phyloP scores from a whole-genome alignment of 2,329 filamentous ascomycete species.

The Fonsecaea multimorphosa region DNA sequence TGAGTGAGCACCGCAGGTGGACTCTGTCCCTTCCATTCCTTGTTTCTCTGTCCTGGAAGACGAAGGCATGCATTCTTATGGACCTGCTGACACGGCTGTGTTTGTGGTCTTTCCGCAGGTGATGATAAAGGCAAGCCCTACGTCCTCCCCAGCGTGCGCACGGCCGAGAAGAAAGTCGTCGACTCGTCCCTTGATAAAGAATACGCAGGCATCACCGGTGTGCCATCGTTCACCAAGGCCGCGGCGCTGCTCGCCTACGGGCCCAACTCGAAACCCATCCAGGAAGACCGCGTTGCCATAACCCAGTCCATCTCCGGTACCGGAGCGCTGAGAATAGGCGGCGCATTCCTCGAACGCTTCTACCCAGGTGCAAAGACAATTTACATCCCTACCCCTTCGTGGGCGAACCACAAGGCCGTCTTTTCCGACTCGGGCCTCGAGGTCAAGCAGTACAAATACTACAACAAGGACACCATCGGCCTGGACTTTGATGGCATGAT shows the following conservation, averaged over 20 bases:
- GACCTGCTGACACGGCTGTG: neutral
- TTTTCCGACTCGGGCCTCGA: slow-evolving; percentile 91
- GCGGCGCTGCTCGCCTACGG: slow-evolving; percentile 92
- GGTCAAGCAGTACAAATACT: slow-evolving; percentile 97
- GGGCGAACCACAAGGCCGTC: slow-evolving; percentile 97
- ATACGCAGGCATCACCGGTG: slow-evolving; percentile 79
- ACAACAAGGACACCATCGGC: slow-evolving; percentile 97
- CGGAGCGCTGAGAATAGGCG: slow-evolving; percentile 91
- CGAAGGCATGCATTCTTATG: neutral
- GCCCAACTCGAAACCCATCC: slow-evolving; percentile 74
- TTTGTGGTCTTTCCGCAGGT: slow-evolving; percentile 43
- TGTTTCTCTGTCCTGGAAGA: neutral
- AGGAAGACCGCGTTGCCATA: slow-evolving; percentile 78
- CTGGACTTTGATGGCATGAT: slow-evolving; percentile 96
- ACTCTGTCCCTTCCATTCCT: neutral
- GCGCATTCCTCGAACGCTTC: slow-evolving; percentile 89
- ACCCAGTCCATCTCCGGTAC: slow-evolving; percentile 99
- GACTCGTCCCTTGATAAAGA: slow-evolving; percentile 71
- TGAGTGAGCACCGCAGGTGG: slow-evolving; percentile 41
- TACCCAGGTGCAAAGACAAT: slow-evolving; percentile 92
- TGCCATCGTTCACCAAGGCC: slow-evolving; percentile 90
- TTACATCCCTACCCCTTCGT: slow-evolving; percentile 94
- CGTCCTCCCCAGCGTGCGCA: slow-evolving; percentile 89
- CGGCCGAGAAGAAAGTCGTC: slow-evolving; percentile 87
- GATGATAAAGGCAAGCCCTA: slow-evolving; percentile 98